Evolutionary conservation across 331 rosid genomes (phyloP).

Genomic region (Arachis monticola): DNA sequence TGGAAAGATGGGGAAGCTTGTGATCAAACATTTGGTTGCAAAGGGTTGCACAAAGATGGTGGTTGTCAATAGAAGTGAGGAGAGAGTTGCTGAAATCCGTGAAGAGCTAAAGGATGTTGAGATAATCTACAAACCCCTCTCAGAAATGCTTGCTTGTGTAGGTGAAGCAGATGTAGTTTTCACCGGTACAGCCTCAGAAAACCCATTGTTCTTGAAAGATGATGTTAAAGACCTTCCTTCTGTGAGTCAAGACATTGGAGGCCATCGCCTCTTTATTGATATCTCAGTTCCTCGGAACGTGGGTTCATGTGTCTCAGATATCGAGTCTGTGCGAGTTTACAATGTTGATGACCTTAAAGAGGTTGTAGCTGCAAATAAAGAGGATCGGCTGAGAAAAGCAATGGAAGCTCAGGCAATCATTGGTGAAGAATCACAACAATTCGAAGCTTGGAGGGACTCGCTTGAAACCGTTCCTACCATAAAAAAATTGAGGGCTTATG

Average conservation of each 20-base stretch:
- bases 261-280: constrained; percentile 68
- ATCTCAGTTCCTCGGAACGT: constrained; percentile 92
- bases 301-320: constrained; percentile 70
- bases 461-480: constrained; percentile 96
- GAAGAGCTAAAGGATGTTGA: constrained; percentile 68
- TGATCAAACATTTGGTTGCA: constrained; percentile 88
- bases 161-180: constrained; percentile 81
- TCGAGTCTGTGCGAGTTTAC: constrained; percentile 61
- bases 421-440: constrained; percentile 81
- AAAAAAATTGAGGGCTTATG: constrained; percentile 91
- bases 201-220: constrained; percentile 70
- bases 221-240: constrained; percentile 74
- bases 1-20: constrained; percentile 98
- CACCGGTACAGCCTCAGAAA: constrained; percentile 91
- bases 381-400: constrained; percentile 83
- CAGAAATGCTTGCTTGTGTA: constrained; percentile 70
- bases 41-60: constrained; percentile 91
- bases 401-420: constrained; percentile 90
- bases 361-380: constrained; percentile 96
- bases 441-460: constrained; percentile 96
- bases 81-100: constrained; percentile 69
- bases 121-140: constrained; percentile 80
- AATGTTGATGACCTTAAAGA: constrained; percentile 96
- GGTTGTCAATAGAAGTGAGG: constrained; percentile 83
- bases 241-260: constrained; percentile 55